A percentile compares a stretch with the other conserved stretches of the same genome.
Conservation (phyloP, 768 basidiomycete species). For the Serendipita sp. region DNA sequence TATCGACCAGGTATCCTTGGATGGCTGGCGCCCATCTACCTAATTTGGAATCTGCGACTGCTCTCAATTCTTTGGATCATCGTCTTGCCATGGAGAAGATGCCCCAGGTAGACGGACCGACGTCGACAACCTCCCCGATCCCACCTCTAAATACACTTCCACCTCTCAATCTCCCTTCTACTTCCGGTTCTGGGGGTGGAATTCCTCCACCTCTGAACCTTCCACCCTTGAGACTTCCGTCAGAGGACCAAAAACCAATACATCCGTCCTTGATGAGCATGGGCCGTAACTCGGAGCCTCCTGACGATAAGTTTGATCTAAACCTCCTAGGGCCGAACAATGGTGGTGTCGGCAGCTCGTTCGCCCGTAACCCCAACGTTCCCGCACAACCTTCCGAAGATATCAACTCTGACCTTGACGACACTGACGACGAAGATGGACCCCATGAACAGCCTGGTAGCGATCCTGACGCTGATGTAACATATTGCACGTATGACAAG, state of each 20-base stretch:
- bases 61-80: background rate
- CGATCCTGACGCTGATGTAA: constrained; percentile 70
- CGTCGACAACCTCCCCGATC: constrained; percentile 36
- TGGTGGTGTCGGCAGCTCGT: background rate
- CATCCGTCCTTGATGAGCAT: background rate
- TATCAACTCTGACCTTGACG: constrained; percentile 94
- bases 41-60: background rate
- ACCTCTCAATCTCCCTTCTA: constrained; percentile 46
- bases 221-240: constrained; percentile 64
- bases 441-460: constrained; percentile 74
- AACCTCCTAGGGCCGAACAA: background rate
- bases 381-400: constrained; percentile 34
- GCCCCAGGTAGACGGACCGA: constrained; percentile 69
- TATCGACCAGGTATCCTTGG: background rate
- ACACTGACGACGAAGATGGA: constrained; percentile 69
- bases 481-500: constrained; percentile 98
- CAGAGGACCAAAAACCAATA: constrained; percentile 19
- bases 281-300: background rate
- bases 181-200: constrained; percentile 8
- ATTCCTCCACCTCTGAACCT: constrained; percentile 49
- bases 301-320: background rate
- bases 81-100: constrained; percentile 22
- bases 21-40: background rate
- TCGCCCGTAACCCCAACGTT: background rate
- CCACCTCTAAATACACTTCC: constrained; percentile 25